A percentile compares a stretch with the other conserved stretches of the same genome.
Evolutionary conservation across 2,329 filamentous ascomycete species (phyloP).

Genomic region (Hypomyces rosellus): DNA sequence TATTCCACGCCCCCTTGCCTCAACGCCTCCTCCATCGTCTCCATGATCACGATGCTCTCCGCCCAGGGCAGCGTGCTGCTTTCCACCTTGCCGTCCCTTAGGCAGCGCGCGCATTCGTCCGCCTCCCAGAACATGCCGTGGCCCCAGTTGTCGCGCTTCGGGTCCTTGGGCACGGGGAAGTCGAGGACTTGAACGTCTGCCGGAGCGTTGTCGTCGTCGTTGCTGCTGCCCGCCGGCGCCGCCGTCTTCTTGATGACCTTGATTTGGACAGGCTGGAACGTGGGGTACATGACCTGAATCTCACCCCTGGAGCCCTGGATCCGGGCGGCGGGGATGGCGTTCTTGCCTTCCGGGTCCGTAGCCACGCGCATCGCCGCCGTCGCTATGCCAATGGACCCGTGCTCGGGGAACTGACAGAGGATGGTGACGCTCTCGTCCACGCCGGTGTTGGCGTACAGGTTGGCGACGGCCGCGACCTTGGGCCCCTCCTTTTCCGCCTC

Average conservation of each 20-base stretch:
- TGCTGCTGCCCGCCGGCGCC: constrained; percentile 23
- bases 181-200: constrained; percentile 40
- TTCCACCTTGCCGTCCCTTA: constrained; percentile 72
- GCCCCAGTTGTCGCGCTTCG: constrained; percentile 45
- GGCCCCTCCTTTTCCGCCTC: constrained; percentile 62
- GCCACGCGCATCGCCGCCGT: constrained; percentile 58
- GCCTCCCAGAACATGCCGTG: constrained; percentile 90
- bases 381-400: constrained; percentile 65
- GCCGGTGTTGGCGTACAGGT: constrained; percentile 62
- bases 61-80: constrained; percentile 62
- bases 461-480: constrained; percentile 60
- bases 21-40: constrained; percentile 54
- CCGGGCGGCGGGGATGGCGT: constrained; percentile 61
- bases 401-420: constrained; percentile 65
- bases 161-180: constrained; percentile 47
- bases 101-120: constrained; percentile 67
- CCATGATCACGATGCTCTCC: constrained; percentile 83
- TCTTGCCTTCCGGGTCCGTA: constrained; percentile 55
- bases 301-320: constrained; percentile 78
- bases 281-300: constrained; percentile 69
- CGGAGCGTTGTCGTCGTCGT: too few relatives aligned
- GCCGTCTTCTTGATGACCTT: constrained; percentile 52
- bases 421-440: constrained; percentile 75
- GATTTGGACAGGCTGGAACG: constrained; percentile 63
- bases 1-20: constrained; percentile 48